phyloP scores from a whole-genome alignment of 208 protist genomes.

The Leishmania tropica region DNA sequence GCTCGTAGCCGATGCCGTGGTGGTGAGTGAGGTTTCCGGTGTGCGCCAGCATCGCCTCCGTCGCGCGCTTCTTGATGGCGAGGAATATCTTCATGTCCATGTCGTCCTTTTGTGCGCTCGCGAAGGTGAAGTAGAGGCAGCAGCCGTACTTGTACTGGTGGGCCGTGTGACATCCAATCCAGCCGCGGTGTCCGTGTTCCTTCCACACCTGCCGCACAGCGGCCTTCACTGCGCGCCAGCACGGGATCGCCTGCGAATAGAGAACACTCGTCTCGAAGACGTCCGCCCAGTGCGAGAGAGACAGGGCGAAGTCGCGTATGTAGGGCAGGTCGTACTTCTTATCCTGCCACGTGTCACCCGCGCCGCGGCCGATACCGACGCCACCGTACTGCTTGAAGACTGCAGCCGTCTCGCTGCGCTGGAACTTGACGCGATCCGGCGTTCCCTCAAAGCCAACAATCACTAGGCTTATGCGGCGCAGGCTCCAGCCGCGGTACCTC shows the following conservation, averaged over 20 bases:
- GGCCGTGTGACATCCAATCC: slow-evolving; percentile 93
- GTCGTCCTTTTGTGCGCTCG: slow-evolving; percentile 80
- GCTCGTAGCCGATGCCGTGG: slow-evolving; percentile 93
- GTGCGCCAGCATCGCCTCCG: slow-evolving; percentile 86
- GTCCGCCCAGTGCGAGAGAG: slow-evolving; percentile 87
- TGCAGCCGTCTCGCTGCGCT: slow-evolving; percentile 58
- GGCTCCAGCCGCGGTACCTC: slow-evolving; percentile 68
- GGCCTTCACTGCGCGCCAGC: slow-evolving; percentile 93
- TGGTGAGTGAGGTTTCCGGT: slow-evolving; percentile 91
- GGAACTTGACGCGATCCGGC: slow-evolving; percentile 57
- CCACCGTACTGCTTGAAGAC: slow-evolving; percentile 72
- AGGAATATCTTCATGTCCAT: slow-evolving; percentile 92
- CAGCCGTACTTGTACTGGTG: slow-evolving; percentile 93
- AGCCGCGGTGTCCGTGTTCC: slow-evolving; percentile 77
- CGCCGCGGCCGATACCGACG: slow-evolving; percentile 58
- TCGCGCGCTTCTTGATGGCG: slow-evolving; percentile 85
- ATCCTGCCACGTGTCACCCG: slow-evolving; percentile 89
- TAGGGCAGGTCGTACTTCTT: slow-evolving; percentile 95
- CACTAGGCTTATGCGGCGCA: slow-evolving; percentile 73
- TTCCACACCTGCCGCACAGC: slow-evolving; percentile 80
- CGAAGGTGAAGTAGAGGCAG: slow-evolving; percentile 94
- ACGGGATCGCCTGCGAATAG: slow-evolving; percentile 83
- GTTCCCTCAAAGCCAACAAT: slow-evolving; percentile 91
- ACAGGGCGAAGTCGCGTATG: slow-evolving; percentile 89
- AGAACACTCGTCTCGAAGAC: slow-evolving; percentile 93